Conservation (phyloP, 2,329 filamentous ascomycete genomes). For the Remersonia thermophila region DNA sequence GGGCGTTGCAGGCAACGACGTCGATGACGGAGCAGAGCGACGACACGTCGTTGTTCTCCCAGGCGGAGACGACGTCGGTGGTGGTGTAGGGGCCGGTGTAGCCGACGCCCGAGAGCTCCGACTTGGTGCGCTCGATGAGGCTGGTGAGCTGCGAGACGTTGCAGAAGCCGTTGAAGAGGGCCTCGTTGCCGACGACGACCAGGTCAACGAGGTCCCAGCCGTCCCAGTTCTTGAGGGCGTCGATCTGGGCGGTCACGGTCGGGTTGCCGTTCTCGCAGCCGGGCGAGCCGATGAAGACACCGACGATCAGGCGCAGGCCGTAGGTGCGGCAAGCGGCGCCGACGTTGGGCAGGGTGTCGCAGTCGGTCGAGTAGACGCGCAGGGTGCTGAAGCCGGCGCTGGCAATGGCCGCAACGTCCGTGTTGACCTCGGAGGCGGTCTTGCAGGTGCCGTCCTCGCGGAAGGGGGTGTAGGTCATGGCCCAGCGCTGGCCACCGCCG, state of each 20-base stretch:
- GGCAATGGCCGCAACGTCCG: slow-evolving; percentile 52
- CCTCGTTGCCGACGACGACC: slow-evolving; percentile 84
- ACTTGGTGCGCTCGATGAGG: slow-evolving; percentile 59
- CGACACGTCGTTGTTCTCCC: slow-evolving; percentile 50
- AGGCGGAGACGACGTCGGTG: slow-evolving; percentile 71
- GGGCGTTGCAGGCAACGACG: slow-evolving; percentile 73
- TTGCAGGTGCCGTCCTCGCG: slow-evolving; percentile 51
- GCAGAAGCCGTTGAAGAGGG: slow-evolving; percentile 63
- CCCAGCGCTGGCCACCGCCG: slow-evolving; percentile 46
- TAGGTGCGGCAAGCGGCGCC: slow-evolving; percentile 53
- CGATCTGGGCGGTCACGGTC: slow-evolving; percentile 60
- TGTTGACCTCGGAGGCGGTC: slow-evolving; percentile 40
- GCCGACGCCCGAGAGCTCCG: slow-evolving; percentile 47
- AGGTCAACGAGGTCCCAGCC: slow-evolving; percentile 67
- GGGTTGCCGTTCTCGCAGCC: slow-evolving; percentile 45
- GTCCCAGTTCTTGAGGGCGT: slow-evolving; percentile 57
- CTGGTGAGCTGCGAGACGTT: slow-evolving; percentile 49
- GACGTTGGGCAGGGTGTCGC: slow-evolving; percentile 65
- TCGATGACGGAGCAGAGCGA: slow-evolving; percentile 63
- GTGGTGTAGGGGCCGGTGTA: slow-evolving; percentile 71
- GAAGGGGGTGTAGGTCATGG: slow-evolving; percentile 74
- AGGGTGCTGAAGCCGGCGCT: slow-evolving; percentile 54
- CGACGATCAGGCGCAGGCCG: slow-evolving; percentile 70
- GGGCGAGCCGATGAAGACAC: slow-evolving; percentile 67
- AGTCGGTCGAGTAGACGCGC: slow-evolving; percentile 89